Evolutionary conservation across 805 yeast genomes (phyloP), one percentile per base, ranked within the genome.

Genomic region (Candida peoriensis): DNA sequence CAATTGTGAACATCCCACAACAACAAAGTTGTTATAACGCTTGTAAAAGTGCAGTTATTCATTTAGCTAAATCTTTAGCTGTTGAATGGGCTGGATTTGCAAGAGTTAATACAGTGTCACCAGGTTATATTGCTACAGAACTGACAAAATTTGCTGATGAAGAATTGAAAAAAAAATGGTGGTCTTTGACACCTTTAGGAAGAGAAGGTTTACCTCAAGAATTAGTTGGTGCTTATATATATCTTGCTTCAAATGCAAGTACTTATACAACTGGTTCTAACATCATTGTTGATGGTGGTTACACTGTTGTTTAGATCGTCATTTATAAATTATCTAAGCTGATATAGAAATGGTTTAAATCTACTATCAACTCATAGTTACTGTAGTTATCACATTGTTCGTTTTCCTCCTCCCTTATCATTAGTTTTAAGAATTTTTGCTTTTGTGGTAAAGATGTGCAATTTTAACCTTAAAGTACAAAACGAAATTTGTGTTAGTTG

Each of bases 21-120:
- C 64, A 73, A 52, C 96, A 88, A 63, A 82, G 94, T 17, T 79
- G 84, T 20, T 86, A 86, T 67, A 87, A 87, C 52, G 86, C 88
- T 11, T 85, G 89, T 42, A 86, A 86, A 66, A 95, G 95, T 26
- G 95, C 78, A 10, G 78, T 84, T 19, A 55, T 79, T 44, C 95
- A 87, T 54, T 68, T 86, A 48, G 75, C 81, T 23, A 79, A 69
- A 57, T 83, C 93, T 2, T 65, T 86, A 44, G 90, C 95, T 12
- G 77, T 86, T 27, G 96, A 87, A 63, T 87, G 93, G 90, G 76
- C 87, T 9, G 74, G 77, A 1, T 83, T 81, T 52, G 94, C 90
- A 13, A 73, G 95, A 49, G 93, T 81, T 35, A 85, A 85, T 64
- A 68, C 85, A n/a, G 75, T 85, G 21, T 78, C 87, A 12, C 95